These are phyloP conservation scores for Monilinia vaccinii-corymbosi DNA, from an alignment of 2,329 filamentous ascomycete species.

Conservation along the genomic window DNA sequence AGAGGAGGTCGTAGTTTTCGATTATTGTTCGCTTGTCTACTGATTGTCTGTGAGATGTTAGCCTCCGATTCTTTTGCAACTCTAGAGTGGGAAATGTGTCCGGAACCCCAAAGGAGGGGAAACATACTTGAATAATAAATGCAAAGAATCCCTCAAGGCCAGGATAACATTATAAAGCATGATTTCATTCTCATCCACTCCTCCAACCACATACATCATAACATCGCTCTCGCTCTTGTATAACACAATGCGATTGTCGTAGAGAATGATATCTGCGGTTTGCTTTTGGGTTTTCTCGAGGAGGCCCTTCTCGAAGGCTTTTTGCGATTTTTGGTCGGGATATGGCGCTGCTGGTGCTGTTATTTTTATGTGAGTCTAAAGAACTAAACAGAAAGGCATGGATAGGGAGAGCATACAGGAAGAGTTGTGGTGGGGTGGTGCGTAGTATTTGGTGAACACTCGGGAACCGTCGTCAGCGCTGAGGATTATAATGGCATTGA, in stretches of 20 bases:
- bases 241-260: conserved; percentile 91
- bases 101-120: not conserved
- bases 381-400: conserved; percentile 43
- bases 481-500: conserved; percentile 71
- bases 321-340: conserved; percentile 83
- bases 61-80: not conserved
- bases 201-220: conserved; percentile 90
- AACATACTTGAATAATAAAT: conserved; percentile 81
- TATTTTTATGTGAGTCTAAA: conserved; percentile 5
- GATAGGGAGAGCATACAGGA: not conserved
- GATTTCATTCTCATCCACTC: conserved; percentile 91
- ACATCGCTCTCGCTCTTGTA: conserved; percentile 98
- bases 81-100: not conserved
- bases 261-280: conserved; percentile 90
- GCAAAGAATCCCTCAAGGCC: conserved; percentile 80
- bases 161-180: conserved; percentile 91
- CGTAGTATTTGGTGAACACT: conserved; percentile 93
- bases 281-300: conserved; percentile 95
- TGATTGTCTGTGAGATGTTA: conserved; percentile 56
- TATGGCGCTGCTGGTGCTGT: conserved; percentile 57
- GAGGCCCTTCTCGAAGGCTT: conserved; percentile 91
- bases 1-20: conserved; percentile 96
- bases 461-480: conserved; percentile 80
- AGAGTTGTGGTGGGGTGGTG: conserved; percentile 49
- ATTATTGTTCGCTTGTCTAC: conserved; percentile 97